These are phyloP conservation scores for Russula vinacea DNA, from an alignment of 768 basidiomycete genomes.

Conservation along the genomic window DNA sequence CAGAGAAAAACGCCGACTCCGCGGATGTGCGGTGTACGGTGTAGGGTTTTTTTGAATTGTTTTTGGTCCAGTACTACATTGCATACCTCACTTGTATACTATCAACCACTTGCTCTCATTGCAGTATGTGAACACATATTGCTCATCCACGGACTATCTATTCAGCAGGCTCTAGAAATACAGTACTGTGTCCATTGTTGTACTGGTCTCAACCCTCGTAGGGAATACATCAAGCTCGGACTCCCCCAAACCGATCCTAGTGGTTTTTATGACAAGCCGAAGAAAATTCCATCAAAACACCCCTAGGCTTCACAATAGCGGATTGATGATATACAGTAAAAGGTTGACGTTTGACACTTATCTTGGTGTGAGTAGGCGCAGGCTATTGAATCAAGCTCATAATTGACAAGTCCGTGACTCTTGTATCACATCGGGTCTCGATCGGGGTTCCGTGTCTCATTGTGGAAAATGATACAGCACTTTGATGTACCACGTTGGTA, in stretches of 20 bases:
- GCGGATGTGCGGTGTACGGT: constrained; percentile 2
- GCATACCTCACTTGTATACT: constrained; percentile 29
- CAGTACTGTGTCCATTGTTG: neutral
- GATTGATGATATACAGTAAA: too few species aligned
- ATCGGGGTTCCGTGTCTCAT: too few species aligned
- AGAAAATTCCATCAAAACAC: too few species aligned
- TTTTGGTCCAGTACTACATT: constrained; percentile 14
- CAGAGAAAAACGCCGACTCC: neutral
- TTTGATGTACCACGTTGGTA: too few species aligned
- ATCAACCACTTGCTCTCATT: constrained; percentile 20
- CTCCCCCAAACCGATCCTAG: too few species aligned
- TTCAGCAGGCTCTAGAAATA: neutral
- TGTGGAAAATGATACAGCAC: too few species aligned
- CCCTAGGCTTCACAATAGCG: too few species aligned
- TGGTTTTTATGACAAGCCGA: neutral
- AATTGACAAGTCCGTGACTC: too few species aligned
- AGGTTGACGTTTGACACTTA: too few species aligned
- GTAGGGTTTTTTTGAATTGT: constrained; percentile 12
- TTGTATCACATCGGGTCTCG: too few species aligned
- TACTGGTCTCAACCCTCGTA: neutral
- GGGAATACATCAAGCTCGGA: neutral
- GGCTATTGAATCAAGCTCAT: too few species aligned
- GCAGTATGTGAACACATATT: constrained; percentile 10
- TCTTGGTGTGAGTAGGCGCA: too few species aligned
- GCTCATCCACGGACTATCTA: neutral